These are phyloP conservation scores for Lachnellula cervina DNA, from an alignment of 2,329 filamentous ascomycete genomes.

Conservation along the genomic window DNA sequence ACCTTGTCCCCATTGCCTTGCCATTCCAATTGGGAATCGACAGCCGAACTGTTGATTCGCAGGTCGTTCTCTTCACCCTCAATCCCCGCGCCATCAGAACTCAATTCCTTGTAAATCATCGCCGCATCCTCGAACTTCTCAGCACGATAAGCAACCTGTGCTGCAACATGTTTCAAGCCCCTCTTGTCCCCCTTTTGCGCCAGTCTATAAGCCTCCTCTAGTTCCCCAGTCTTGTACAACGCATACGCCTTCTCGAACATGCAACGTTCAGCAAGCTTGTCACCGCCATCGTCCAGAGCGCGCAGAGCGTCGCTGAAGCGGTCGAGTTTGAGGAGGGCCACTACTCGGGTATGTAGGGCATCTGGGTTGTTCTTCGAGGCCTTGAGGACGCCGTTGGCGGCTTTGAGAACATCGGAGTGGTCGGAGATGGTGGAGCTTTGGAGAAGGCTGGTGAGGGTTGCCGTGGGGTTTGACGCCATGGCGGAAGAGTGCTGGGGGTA, in stretches of 20 bases:
- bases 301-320: slow-evolving; percentile 73
- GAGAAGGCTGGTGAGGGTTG: slow-evolving; percentile 36
- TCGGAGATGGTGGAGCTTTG: slow-evolving; percentile 56
- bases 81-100: slow-evolving; percentile 39
- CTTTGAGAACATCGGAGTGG: slow-evolving; percentile 67
- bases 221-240: slow-evolving; percentile 73
- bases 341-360: slow-evolving; percentile 64
- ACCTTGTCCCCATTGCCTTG: slow-evolving; percentile 40
- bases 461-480: slow-evolving; percentile 31
- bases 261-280: slow-evolving; percentile 55
- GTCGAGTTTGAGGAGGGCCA: slow-evolving; percentile 77
- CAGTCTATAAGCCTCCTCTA: slow-evolving; percentile 55
- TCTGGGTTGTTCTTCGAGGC: slow-evolving; percentile 52
- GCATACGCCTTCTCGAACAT: slow-evolving; percentile 71
- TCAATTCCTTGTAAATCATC: slow-evolving; percentile 57
- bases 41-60: slow-evolving; percentile 69
- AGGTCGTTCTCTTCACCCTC: slow-evolving; percentile 68
- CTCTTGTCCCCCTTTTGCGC: slow-evolving; percentile 19
- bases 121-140: slow-evolving; percentile 68
- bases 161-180: slow-evolving; percentile 46
- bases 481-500: neutral
- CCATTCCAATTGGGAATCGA: slow-evolving; percentile 70
- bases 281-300: slow-evolving; percentile 59
- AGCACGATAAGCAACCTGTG: slow-evolving; percentile 67
- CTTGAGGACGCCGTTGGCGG: slow-evolving; percentile 57